These are phyloP conservation scores for Alternaria viburni DNA, from an alignment of 2,329 filamentous ascomycete genomes.

Conservation along the genomic window DNA sequence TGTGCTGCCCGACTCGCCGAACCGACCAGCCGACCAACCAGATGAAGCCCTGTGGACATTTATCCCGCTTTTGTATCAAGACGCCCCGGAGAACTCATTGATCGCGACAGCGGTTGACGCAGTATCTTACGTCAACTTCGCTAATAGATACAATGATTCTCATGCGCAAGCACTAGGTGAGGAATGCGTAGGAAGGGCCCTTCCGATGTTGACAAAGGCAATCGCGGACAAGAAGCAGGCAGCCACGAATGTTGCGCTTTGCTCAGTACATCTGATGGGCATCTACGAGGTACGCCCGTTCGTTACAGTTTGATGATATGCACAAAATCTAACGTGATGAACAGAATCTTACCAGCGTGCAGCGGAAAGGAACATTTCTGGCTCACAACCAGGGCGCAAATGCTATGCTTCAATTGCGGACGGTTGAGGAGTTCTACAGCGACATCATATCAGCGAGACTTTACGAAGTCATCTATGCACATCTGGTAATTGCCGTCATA, in stretches of 20 bases:
- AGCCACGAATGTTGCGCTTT: constrained; percentile 29
- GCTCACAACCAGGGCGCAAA: constrained; percentile 39
- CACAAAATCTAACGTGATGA: not conserved
- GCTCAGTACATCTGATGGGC: constrained; percentile 38
- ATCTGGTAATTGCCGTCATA: constrained; percentile 25
- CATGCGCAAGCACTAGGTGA: constrained; percentile 31
- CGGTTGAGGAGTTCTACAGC: constrained; percentile 31
- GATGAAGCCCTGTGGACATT: constrained; percentile 37
- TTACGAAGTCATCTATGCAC: constrained; percentile 36
- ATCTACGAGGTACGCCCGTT: constrained; percentile 32
- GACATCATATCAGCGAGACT: constrained; percentile 32
- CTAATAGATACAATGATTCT: constrained; percentile 30
- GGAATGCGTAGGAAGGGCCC: constrained; percentile 28
- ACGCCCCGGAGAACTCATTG: constrained; percentile 28
- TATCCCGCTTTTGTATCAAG: constrained; percentile 33
- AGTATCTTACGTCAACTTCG: constrained; percentile 39
- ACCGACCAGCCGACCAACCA: constrained; percentile 18
- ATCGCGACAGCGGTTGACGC: constrained; percentile 30
- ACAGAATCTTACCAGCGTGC: constrained; percentile 32
- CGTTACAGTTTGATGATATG: not conserved
- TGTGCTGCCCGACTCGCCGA: constrained; percentile 27
- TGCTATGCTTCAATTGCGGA: constrained; percentile 34
- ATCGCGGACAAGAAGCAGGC: constrained; percentile 31
- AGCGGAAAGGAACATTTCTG: constrained; percentile 27
- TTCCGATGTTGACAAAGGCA: constrained; percentile 30